Evolutionary conservation across 2,329 filamentous ascomycete species (phyloP).

Genomic region (Arthrobotrys sinensis): DNA sequence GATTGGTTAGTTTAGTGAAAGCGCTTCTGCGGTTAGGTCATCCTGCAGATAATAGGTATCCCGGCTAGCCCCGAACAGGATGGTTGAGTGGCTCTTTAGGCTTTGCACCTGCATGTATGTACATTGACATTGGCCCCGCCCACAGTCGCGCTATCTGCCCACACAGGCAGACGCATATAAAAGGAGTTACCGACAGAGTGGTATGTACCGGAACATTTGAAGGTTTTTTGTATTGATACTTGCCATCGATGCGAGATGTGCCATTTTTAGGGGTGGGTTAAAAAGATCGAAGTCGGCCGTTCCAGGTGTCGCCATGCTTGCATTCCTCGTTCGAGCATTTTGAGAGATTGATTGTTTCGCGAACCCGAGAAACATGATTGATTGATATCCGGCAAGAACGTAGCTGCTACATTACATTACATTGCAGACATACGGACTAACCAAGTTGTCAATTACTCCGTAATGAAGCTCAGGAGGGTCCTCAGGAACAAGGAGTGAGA

Average conservation of each 20-base stretch:
- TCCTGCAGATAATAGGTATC: constrained; percentile 49
- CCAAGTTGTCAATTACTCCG: constrained; percentile 2
- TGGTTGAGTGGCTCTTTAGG: constrained; percentile 29
- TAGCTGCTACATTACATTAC: neutral
- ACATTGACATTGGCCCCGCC: constrained; percentile 23
- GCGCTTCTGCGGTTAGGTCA: constrained; percentile 59
- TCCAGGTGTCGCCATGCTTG: constrained; percentile 45
- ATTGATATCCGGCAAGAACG: neutral
- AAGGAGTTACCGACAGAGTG: constrained; percentile 32
- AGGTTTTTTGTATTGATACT: neutral
- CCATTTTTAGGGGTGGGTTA: constrained; percentile 35
- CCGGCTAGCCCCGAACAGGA: constrained; percentile 38
- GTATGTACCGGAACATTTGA: constrained; percentile 5
- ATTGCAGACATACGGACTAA: neutral
- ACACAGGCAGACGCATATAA: constrained; percentile 12
- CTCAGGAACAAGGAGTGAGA: neutral
- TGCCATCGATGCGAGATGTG: constrained; percentile 35
- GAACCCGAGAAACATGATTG: constrained; percentile 18
- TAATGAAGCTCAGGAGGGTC: constrained; percentile 23
- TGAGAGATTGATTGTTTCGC: constrained; percentile 21
- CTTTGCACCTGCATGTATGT: constrained; percentile 30
- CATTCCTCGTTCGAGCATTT: constrained; percentile 13
- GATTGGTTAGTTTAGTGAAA: constrained; percentile 25
- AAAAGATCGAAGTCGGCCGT: constrained; percentile 13
- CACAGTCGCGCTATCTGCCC: constrained; percentile 14